phyloP scores from a whole-genome alignment of 176 grass and related monocot species.

The Echinochloa phyllopogon region DNA sequence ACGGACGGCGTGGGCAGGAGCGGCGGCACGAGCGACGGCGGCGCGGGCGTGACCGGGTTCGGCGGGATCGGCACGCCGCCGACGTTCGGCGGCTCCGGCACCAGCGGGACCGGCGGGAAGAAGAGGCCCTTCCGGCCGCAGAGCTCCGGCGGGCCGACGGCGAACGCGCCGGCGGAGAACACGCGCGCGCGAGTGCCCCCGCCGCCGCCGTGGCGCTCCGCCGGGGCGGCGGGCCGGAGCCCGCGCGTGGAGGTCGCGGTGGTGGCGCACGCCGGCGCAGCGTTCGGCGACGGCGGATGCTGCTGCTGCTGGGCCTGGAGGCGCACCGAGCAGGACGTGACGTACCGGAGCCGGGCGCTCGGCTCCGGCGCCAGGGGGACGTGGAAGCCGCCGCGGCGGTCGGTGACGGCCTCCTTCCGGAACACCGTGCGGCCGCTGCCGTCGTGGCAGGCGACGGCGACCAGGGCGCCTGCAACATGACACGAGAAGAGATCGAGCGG shows the following conservation, averaged over 20 bases:
- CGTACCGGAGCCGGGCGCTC: neutral
- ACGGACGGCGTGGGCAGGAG: conserved; percentile 41
- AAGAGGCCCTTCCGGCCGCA: conserved; percentile 39
- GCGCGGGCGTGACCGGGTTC: conserved; percentile 52
- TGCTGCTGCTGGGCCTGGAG: neutral
- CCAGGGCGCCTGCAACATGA: neutral
- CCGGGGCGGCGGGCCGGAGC: neutral
- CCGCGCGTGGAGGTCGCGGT: neutral
- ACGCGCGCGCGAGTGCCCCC: neutral
- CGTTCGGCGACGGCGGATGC: neutral
- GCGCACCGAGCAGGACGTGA: conserved; percentile 37
- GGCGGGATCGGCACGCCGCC: conserved; percentile 61
- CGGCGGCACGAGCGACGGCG: conserved; percentile 52
- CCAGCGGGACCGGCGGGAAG: conserved; percentile 52
- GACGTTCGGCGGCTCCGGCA: conserved; percentile 55
- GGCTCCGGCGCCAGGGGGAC: conserved; percentile 4
- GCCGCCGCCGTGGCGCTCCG: neutral
- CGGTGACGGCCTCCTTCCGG: conserved; percentile 12
- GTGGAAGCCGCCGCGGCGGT: conserved; percentile 25
- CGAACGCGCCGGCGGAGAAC: conserved; percentile 30
- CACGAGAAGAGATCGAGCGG: neutral
- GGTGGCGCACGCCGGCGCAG: neutral
- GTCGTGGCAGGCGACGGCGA: conserved; percentile 36
- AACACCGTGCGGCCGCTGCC: conserved; percentile 4
- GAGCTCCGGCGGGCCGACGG: conserved; percentile 19